Evolutionary conservation across 2,329 filamentous ascomycete genomes (phyloP).

Genomic region (Xylaria hypoxylon): DNA sequence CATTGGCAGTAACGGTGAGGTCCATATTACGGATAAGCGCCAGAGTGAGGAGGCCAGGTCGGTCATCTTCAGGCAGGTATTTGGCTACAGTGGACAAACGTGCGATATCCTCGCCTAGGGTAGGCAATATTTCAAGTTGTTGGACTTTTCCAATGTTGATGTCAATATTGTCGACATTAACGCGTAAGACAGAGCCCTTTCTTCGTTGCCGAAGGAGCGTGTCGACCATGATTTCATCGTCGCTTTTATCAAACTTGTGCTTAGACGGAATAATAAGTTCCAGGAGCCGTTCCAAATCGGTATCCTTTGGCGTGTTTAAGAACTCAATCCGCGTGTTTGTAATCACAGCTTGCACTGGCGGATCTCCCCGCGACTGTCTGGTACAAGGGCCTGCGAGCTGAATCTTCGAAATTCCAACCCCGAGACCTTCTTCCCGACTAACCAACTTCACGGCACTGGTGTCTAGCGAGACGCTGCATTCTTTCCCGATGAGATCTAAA

Average conservation of each 20-base stretch:
- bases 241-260: constrained; percentile 83
- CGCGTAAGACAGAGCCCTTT: constrained; percentile 84
- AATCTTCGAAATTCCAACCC: constrained; percentile 80
- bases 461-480: constrained; percentile 78
- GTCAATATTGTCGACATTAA: constrained; percentile 73
- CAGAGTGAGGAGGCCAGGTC: constrained; percentile 86
- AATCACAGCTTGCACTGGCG: constrained; percentile 73
- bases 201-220: constrained; percentile 86
- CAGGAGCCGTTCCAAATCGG: constrained; percentile 83
- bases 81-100: constrained; percentile 90
- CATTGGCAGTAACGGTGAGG: constrained; percentile 71
- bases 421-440: constrained; percentile 77
- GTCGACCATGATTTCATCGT: constrained; percentile 95
- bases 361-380: constrained; percentile 62
- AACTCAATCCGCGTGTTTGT: constrained; percentile 78
- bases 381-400: constrained; percentile 77
- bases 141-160: constrained; percentile 71
- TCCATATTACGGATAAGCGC: constrained; percentile 73
- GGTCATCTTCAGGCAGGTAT: constrained; percentile 94
- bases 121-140: constrained; percentile 74
- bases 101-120: constrained; percentile 80
- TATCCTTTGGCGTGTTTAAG: constrained; percentile 76
- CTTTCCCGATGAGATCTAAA: constrained; percentile 81
- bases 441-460: constrained; percentile 86
- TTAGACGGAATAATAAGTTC: constrained; percentile 92